phyloP scores from a whole-genome alignment of 1,284 basidiomycete species.

The Blastosporella zonata region DNA sequence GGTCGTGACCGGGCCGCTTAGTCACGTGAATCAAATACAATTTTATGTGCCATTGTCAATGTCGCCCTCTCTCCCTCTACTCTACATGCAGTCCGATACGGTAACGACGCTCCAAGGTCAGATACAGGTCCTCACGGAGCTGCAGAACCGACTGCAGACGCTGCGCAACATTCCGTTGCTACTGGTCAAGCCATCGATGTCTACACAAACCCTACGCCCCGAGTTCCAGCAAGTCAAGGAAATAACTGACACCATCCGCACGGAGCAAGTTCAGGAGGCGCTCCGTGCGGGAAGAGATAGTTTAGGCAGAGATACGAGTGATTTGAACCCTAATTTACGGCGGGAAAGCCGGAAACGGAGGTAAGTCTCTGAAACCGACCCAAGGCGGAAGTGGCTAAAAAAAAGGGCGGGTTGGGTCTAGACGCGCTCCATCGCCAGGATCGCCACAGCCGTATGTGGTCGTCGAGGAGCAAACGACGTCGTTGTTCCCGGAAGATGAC shows the following conservation, averaged over 20 bases:
- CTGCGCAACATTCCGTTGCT: constrained; percentile 42
- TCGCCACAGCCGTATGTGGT: constrained; percentile 57
- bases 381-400: constrained; percentile 11
- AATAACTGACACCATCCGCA: constrained; percentile 42
- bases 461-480: constrained; percentile 34
- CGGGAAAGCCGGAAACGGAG: constrained; percentile 50
- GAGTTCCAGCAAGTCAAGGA: constrained; percentile 45
- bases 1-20: constrained; percentile 18
- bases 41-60: neutral
- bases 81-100: constrained; percentile 15
- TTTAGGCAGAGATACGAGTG: constrained; percentile 44
- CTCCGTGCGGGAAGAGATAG: constrained; percentile 49
- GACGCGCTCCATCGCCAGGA: constrained; percentile 52
- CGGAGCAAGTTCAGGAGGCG: constrained; percentile 52
- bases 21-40: constrained; percentile 12
- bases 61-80: neutral
- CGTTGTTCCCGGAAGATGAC: constrained; percentile 40
- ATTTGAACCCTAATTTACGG: constrained; percentile 41
- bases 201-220: constrained; percentile 25
- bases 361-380: constrained; percentile 31
- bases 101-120: constrained; percentile 33
- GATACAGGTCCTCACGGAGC: constrained; percentile 44
- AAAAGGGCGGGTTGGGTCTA: constrained; percentile 22
- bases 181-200: constrained; percentile 35
- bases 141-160: constrained; percentile 41